Base-by-base conservation (phyloP, 352 stramenopile species). In the Nothophytophthora sp. region DNA sequence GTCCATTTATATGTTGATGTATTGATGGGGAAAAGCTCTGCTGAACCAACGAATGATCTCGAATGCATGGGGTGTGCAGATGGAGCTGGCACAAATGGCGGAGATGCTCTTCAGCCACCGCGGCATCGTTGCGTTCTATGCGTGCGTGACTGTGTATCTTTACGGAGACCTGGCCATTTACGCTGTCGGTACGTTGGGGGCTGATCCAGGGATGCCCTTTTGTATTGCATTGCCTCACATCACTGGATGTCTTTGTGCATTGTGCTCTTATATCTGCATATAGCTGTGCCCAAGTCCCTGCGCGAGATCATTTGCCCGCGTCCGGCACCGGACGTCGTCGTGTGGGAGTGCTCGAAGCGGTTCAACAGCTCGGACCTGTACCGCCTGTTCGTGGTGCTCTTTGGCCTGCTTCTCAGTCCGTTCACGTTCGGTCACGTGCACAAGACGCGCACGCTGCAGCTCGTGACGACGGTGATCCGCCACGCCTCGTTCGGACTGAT, bases 161-260 rank as follows among this genome's bases (percentile, higher is more conserved):
- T 93, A 92, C 41, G 85, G 85, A n/a, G 85, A 95, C 50, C 67
- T 95, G 40, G 81, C 85, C 16, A 95, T 93, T 38, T 93, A 95
- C 48, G 79, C 85, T 11, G 82, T 95, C 35, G 85, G 85, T 93
- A 75, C n/a, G 83, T 71, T 35, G 4, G 22, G 19, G 16, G 13
- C 34, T 25, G 23, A 0, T 33, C 22, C n/a, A n/a, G 1, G 0
- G 18, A 13, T 19, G 10, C 18, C 6, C 11, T n/a, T 35, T 40
- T 3, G 5, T 88, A 41, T 88, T 85, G 51, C 63, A 55, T 19
- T 84, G 70, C 50, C 58, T 30, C 22, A 24, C 32, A n/a, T 79
- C 18, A 73, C 79, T 36, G 64, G 80, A 20, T 88, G 19, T 18
- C 27, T 16, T 10, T 16, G 28, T 49, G 20, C 47, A 3, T 27